These are phyloP conservation scores for Ogataea saltuana DNA, from an alignment of 805 yeast species.

Conservation along the genomic window DNA sequence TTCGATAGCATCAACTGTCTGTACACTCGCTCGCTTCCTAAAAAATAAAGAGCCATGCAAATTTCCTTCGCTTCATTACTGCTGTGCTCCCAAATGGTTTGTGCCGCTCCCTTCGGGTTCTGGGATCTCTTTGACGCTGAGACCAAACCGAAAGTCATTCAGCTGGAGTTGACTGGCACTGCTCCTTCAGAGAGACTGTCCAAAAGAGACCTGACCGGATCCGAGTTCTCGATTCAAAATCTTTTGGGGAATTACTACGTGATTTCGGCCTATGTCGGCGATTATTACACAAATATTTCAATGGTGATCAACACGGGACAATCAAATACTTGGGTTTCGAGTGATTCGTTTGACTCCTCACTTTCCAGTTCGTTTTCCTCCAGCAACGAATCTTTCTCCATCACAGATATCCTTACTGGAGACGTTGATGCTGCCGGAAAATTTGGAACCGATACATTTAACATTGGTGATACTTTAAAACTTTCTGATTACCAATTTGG, in stretches of 20 bases:
- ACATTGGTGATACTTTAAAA: conserved; percentile 12
- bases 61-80: conserved; percentile 3
- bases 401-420: conserved; percentile 14
- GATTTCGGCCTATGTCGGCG: conserved; percentile 30
- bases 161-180: conserved; percentile 1
- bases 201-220: conserved; percentile 20
- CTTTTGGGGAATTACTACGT: conserved; percentile 22
- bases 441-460: conserved; percentile 23
- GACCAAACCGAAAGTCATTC: neutral
- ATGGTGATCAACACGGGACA: conserved; percentile 36
- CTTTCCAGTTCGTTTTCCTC: conserved; percentile 16
- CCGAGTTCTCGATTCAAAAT: conserved; percentile 19
- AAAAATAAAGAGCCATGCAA: neutral
- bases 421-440: conserved; percentile 21
- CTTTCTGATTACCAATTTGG: conserved; percentile 23
- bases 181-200: neutral
- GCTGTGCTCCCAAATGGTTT: neutral
- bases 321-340: conserved; percentile 33
- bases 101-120: neutral
- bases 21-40: neutral
- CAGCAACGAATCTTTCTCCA: conserved; percentile 13
- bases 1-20: too few species aligned
- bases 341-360: conserved; percentile 11
- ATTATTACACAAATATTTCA: conserved; percentile 25
- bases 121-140: conserved; percentile 3